phyloP scores from a whole-genome alignment of 208 protist genomes.

The Crithidia mellificae region DNA sequence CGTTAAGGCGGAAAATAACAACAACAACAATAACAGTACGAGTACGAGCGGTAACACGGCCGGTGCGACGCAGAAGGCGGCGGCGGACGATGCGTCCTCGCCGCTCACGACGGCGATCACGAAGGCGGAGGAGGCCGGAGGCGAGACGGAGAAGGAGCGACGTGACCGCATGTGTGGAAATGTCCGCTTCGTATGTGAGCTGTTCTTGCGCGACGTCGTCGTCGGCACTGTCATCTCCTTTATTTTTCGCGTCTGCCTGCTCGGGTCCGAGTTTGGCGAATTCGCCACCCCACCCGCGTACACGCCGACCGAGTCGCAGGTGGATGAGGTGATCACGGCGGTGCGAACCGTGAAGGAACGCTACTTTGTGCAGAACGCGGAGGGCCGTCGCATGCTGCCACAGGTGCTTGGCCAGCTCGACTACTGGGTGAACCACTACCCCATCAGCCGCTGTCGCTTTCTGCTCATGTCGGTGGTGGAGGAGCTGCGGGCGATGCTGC shows the following conservation, averaged over 20 bases:
- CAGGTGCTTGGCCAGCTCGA: slow-evolving; percentile 45
- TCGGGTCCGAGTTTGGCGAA: slow-evolving; percentile 45
- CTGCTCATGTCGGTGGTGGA: slow-evolving; percentile 66
- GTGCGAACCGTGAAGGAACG: slow-evolving; percentile 43
- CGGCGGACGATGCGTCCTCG: not conserved
- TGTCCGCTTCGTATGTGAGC: slow-evolving; percentile 77
- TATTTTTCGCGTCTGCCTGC: slow-evolving; percentile 59
- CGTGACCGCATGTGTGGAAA: slow-evolving; percentile 71
- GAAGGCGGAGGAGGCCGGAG: slow-evolving; percentile 8
- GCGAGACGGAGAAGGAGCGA: slow-evolving; percentile 51
- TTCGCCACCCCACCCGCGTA: slow-evolving; percentile 60
- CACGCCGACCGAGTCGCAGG: slow-evolving; percentile 65
- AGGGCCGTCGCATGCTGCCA: slow-evolving; percentile 46
- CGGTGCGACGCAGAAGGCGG: not conserved
- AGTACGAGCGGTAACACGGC: too few species aligned
- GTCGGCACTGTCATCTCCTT: slow-evolving; percentile 54
- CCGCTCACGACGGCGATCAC: slow-evolving; percentile 6
- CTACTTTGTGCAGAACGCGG: slow-evolving; percentile 49
- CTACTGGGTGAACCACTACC: slow-evolving; percentile 69
- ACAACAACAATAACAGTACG: not conserved
- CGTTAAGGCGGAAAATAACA: slow-evolving; percentile 19
- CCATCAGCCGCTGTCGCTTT: slow-evolving; percentile 64
- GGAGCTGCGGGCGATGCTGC: slow-evolving; percentile 34
- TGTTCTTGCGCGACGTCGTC: slow-evolving; percentile 71
- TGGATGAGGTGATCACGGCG: slow-evolving; percentile 70